Evolutionary conservation across 2,329 filamentous ascomycete species (phyloP).

Genomic region (Cercospora sojina): DNA sequence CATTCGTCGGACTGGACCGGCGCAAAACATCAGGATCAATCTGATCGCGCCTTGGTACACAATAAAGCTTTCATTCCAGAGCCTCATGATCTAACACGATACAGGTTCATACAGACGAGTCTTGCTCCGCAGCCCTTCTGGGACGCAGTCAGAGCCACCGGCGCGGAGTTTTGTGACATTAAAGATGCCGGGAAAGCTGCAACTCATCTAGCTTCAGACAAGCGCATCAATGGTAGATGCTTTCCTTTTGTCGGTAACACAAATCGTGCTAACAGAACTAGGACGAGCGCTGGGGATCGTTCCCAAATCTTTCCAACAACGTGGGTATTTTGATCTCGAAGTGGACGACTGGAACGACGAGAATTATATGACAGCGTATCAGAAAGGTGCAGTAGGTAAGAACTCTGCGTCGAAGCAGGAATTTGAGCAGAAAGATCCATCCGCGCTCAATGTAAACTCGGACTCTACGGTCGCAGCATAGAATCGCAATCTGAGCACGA

Average conservation of each 20-base stretch:
- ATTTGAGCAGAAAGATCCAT: not conserved
- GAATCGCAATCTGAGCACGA: not conserved
- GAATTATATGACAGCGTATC: constrained; percentile 7
- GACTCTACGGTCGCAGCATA: not conserved
- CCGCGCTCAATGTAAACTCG: not conserved
- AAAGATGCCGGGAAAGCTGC: constrained; percentile 30
- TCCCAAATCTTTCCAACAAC: constrained; percentile 14
- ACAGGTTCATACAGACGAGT: constrained; percentile 30
- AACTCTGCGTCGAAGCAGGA: not conserved
- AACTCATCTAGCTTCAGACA: constrained; percentile 28
- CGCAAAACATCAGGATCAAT: constrained; percentile 50
- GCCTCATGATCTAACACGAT: not conserved
- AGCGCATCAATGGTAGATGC: constrained; percentile 26
- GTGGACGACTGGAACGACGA: constrained; percentile 17
- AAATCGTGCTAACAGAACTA: constrained; percentile 10
- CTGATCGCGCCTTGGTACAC: constrained; percentile 37
- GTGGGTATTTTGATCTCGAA: constrained; percentile 14
- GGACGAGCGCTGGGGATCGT: constrained; percentile 29
- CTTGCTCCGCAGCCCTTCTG: constrained; percentile 28
- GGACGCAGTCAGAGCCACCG: constrained; percentile 16
- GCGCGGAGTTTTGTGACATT: constrained; percentile 26
- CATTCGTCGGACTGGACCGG: constrained; percentile 40
- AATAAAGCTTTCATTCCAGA: not conserved
- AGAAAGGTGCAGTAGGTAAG: not conserved
- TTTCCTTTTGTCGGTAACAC: not conserved